Conservation (phyloP, 169 alveolate genomes). For the Plasmodium knowlesi region DNA sequence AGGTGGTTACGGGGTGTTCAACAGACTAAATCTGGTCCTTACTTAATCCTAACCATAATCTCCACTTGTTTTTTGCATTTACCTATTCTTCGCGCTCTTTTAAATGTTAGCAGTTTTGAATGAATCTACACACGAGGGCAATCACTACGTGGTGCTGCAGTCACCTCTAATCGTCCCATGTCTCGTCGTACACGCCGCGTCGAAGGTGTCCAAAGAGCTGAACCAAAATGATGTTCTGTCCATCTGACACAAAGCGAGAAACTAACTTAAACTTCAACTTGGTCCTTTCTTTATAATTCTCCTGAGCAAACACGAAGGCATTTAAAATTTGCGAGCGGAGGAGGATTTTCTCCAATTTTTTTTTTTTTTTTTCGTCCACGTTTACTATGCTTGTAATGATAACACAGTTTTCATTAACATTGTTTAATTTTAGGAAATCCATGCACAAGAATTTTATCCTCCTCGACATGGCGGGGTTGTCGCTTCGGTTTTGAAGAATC, state of each 20-base stretch:
- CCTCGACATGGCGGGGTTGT: neutral
- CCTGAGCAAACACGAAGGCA: slow-evolving; percentile 65
- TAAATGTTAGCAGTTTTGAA: neutral
- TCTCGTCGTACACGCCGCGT: slow-evolving; percentile 9
- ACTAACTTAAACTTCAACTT: slow-evolving; percentile 30
- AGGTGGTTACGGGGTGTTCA: neutral
- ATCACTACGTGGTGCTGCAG: neutral
- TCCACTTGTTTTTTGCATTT: neutral
- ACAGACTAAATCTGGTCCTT: neutral
- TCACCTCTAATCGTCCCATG: neutral
- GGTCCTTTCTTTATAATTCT: slow-evolving; percentile 54
- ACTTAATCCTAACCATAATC: neutral
- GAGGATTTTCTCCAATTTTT: slow-evolving; percentile 40
- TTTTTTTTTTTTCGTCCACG: slow-evolving; percentile 45
- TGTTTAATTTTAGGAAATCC: slow-evolving; percentile 19
- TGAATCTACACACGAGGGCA: neutral
- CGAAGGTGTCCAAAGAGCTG: slow-evolving; percentile 40
- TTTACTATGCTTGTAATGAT: slow-evolving; percentile 48
- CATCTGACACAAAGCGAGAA: slow-evolving; percentile 64
- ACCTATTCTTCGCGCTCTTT: neutral
- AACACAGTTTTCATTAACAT: slow-evolving; percentile 29
- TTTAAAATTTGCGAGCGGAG: slow-evolving; percentile 45
- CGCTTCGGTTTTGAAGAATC: neutral
- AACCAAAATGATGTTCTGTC: slow-evolving; percentile 40
- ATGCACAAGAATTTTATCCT: slow-evolving; percentile 20